Percentiles rank a stretch among this genome's conserved stretches.
These are phyloP conservation scores for Herpetomonas muscarum DNA, from an alignment of 208 protist species.

Conservation along the genomic window DNA sequence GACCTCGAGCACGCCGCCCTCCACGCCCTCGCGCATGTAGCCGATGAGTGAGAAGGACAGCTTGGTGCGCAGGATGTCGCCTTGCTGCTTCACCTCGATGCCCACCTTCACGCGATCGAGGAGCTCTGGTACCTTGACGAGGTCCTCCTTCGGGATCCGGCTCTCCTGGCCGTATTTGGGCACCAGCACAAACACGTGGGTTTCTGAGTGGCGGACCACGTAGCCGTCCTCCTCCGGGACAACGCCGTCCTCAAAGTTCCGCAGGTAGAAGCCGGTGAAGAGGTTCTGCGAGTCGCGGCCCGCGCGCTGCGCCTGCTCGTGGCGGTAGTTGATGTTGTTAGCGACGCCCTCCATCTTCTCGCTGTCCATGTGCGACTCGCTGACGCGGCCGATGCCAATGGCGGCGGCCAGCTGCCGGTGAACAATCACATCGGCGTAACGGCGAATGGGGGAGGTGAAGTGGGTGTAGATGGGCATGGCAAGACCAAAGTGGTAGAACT, in stretches of 20 bases:
- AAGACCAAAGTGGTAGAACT: constrained; percentile 93
- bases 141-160: constrained; percentile 67
- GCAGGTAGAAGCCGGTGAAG: constrained; percentile 89
- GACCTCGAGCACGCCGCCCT: constrained; percentile 31
- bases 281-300: constrained; percentile 89
- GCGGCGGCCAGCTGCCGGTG: constrained; percentile 89
- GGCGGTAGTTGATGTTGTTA: constrained; percentile 89
- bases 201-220: constrained; percentile 73
- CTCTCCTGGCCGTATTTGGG: constrained; percentile 89
- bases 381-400: constrained; percentile 58
- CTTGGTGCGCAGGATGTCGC: constrained; percentile 76
- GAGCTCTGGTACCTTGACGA: constrained; percentile 57
- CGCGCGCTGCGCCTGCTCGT: constrained; percentile 90
- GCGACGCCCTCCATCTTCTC: constrained; percentile 73
- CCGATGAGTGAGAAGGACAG: constrained; percentile 62
- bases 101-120: constrained; percentile 76
- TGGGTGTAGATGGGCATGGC: constrained; percentile 95
- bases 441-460: constrained; percentile 95
- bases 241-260: constrained; percentile 61
- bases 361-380: constrained; percentile 55
- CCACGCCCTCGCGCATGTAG: constrained; percentile 23
- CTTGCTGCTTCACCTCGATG: constrained; percentile 65
- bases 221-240: constrained; percentile 85
- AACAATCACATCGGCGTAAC: constrained; percentile 94
- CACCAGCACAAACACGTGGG: constrained; percentile 83